Percentiles rank a stretch among this genome's conserved stretches.
Evolutionary conservation across 441 rosid genomes (phyloP).

Genomic region (Brassica hybrid): DNA sequence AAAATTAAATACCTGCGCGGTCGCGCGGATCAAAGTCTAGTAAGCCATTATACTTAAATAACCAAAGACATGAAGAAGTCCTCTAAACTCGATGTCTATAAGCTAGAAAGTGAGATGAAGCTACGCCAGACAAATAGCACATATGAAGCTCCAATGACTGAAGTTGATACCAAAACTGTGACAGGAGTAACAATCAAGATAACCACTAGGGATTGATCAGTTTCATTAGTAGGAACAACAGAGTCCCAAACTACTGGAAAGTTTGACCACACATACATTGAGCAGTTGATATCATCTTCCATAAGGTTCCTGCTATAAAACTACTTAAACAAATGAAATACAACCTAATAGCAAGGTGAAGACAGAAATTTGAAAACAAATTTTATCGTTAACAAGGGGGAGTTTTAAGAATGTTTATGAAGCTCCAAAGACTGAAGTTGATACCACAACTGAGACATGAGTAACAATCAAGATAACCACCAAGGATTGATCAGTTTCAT

Average conservation of each 20-base stretch:
- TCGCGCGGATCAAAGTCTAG: not conserved
- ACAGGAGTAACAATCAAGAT: not conserved
- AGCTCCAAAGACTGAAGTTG: no score
- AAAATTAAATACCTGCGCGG: no score
- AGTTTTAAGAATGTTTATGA: no score
- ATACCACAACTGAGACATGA: not conserved
- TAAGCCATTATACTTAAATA: not conserved
- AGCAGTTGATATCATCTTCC: not conserved
- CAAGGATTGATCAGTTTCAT: no score
- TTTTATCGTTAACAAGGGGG: not conserved
- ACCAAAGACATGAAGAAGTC: not conserved
- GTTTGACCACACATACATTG: not conserved
- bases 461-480: no score
- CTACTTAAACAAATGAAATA: not conserved
- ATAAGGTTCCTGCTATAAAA: not conserved
- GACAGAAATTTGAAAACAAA: no score
- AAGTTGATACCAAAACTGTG: not conserved
- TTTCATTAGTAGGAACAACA: not conserved
- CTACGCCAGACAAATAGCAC: not conserved
- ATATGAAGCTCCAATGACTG: not conserved
- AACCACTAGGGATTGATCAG: not conserved
- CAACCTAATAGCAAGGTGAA: not conserved
- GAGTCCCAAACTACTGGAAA: not conserved
- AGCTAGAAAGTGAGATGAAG: not conserved
- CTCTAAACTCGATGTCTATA: not conserved